Percentiles rank a stretch among this genome's conserved stretches.
Conservation (phyloP, 805 yeast genomes). For the Scheffersomyces amazonensis region DNA sequence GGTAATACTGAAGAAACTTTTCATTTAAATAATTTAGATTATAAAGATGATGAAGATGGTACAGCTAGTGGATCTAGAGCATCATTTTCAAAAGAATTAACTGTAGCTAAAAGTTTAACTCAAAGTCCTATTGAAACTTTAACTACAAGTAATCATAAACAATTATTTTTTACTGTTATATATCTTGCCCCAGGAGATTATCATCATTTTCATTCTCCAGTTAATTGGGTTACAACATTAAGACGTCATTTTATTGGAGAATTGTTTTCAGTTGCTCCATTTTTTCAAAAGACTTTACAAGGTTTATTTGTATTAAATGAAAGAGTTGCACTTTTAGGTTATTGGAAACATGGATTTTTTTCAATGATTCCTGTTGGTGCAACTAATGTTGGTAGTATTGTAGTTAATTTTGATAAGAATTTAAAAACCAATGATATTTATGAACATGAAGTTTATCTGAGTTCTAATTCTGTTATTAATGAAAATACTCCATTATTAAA, state of each 20-base stretch:
- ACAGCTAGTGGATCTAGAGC: constrained; percentile 34
- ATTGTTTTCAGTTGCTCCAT: constrained; percentile 93
- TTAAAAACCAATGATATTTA: constrained; percentile 77
- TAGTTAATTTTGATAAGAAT: constrained; percentile 86
- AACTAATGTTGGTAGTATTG: constrained; percentile 95
- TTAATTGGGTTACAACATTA: constrained; percentile 90
- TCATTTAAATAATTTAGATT: constrained; percentile 47
- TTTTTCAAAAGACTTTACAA: constrained; percentile 82
- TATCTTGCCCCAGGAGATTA: constrained; percentile 98
- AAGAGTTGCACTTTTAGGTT: constrained; percentile 90
- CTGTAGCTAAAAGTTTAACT: constrained; percentile 40
- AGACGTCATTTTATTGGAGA: constrained; percentile 97
- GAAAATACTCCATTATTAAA: constrained; percentile 32
- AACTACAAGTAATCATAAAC: constrained; percentile 40
- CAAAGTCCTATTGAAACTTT: constrained; percentile 31
- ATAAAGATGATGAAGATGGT: constrained; percentile 69
- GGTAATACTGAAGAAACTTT: constrained; percentile 33
- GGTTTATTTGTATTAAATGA: constrained; percentile 91
- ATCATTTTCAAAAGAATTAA: constrained; percentile 31
- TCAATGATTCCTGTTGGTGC: constrained; percentile 99
- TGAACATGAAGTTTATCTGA: constrained; percentile 44
- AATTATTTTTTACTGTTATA: constrained; percentile 83
- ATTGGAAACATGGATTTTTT: constrained; percentile 96
- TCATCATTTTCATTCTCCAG: constrained; percentile 95
- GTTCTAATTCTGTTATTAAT: constrained; percentile 9